A percentile compares a stretch with the other conserved stretches of the same genome.
Evolutionary conservation across 1,284 basidiomycete genomes (phyloP).

Genomic region (Boletus smithii): DNA sequence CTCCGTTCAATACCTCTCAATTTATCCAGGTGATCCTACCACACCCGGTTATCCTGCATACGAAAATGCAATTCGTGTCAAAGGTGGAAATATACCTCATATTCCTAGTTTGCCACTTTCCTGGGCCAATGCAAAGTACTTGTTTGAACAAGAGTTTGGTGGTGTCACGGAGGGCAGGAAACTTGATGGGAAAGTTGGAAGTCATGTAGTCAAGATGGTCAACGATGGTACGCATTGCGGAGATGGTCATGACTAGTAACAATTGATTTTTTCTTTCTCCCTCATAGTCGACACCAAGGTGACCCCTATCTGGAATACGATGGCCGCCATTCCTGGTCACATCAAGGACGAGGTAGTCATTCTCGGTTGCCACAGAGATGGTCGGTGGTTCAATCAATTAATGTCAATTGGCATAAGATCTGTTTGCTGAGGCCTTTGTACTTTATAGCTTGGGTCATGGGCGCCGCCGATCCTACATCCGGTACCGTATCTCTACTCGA

Average conservation of each 20-base stretch:
- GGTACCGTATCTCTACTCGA: slow-evolving; percentile 88
- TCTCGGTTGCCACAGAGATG: slow-evolving; percentile 86
- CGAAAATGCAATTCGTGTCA: slow-evolving; percentile 70
- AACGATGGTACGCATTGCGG: slow-evolving; percentile 53
- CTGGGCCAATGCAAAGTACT: slow-evolving; percentile 62
- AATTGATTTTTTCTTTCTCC: slow-evolving; percentile 6
- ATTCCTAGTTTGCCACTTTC: slow-evolving; percentile 83
- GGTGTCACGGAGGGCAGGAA: slow-evolving; percentile 33
- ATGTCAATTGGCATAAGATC: neutral
- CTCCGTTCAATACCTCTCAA: slow-evolving; percentile 77
- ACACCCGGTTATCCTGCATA: slow-evolving; percentile 90
- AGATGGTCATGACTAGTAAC: slow-evolving; percentile 3
- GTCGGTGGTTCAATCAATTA: slow-evolving; percentile 36
- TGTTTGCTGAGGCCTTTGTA: slow-evolving; percentile 26
- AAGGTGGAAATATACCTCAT: slow-evolving; percentile 68
- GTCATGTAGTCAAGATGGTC: slow-evolving; percentile 50
- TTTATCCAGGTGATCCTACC: slow-evolving; percentile 82
- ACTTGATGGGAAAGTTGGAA: slow-evolving; percentile 50
- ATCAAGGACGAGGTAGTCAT: slow-evolving; percentile 84
- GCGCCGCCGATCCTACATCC: slow-evolving; percentile 83
- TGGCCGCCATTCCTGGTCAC: slow-evolving; percentile 87
- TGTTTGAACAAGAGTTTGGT: slow-evolving; percentile 57
- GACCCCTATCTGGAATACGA: slow-evolving; percentile 84
- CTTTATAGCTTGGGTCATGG: slow-evolving; percentile 53
- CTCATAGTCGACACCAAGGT: slow-evolving; percentile 67